These are phyloP conservation scores for Xylariaceae sp. DNA, from an alignment of 2,329 filamentous ascomycete species.

Conservation along the genomic window DNA sequence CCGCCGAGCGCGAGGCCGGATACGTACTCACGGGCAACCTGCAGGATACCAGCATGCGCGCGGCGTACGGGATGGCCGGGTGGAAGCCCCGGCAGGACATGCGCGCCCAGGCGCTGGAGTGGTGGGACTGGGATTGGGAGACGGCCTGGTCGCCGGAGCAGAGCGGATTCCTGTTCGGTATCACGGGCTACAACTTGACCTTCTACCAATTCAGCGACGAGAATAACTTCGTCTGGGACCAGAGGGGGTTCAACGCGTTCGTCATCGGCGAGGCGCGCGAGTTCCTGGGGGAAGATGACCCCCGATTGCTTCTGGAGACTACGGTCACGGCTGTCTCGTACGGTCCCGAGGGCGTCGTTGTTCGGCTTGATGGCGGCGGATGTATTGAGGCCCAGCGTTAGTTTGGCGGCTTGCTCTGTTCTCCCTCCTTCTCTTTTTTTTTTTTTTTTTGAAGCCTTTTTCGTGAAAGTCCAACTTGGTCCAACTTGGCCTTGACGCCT, in stretches of 20 bases:
- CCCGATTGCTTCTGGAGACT: constrained; percentile 60
- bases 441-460: neutral
- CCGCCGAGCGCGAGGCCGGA: constrained; percentile 56
- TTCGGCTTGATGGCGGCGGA: constrained; percentile 54
- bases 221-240: constrained; percentile 64
- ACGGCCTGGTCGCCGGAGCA: constrained; percentile 59
- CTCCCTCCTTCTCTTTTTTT: no score
- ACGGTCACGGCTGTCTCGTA: constrained; percentile 59
- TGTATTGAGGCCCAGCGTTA: constrained; percentile 36
- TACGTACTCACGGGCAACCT: constrained; percentile 59
- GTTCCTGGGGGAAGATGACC: constrained; percentile 59
- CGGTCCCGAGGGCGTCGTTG: constrained; percentile 52
- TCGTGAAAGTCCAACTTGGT: neutral
- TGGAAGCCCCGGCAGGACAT: constrained; percentile 64
- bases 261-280: constrained; percentile 59
- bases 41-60: constrained; percentile 63
- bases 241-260: constrained; percentile 62
- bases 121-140: constrained; percentile 57
- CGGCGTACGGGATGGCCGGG: constrained; percentile 60
- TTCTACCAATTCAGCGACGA: constrained; percentile 64
- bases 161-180: constrained; percentile 57
- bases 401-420: constrained; percentile 1
- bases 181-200: constrained; percentile 60
- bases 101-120: constrained; percentile 62
- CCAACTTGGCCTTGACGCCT: neutral